Evolutionary conservation across 129 eudicot genomes (phyloP).

Genomic region (Chrysanthemum lavandulifolium): DNA sequence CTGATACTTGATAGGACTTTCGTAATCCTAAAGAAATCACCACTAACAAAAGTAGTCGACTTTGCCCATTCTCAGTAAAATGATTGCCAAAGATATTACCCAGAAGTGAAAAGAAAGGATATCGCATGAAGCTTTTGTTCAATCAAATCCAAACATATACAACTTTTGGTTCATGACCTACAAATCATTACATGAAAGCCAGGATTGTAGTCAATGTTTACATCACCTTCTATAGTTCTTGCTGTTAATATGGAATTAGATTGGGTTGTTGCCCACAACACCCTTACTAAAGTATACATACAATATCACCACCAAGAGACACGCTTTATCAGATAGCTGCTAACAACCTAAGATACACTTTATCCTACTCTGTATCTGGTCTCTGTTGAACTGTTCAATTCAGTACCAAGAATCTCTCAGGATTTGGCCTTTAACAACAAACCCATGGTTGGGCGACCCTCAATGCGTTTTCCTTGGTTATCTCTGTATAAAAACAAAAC

Average conservation of each 20-base stretch:
- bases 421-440: constrained; percentile 37
- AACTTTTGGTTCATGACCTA: constrained; percentile 12
- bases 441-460: constrained; percentile 31
- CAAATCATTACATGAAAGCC: not conserved
- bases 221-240: constrained; percentile 10
- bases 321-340: not conserved
- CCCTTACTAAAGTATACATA: constrained; percentile 22
- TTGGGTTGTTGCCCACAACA: constrained; percentile 1
- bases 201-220: constrained; percentile 14
- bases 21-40: not conserved
- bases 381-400: not conserved
- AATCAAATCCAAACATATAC: constrained; percentile 23
- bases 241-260: constrained; percentile 23
- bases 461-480: constrained; percentile 29
- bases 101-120: not conserved
- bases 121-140: not conserved
- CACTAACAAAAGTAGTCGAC: not conserved
- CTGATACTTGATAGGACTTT: not conserved
- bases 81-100: not conserved
- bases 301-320: constrained; percentile 21
- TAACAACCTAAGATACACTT: constrained; percentile 18
- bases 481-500: constrained; percentile 32
- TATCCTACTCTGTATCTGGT: not conserved
- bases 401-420: not conserved
- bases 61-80: not conserved